Percentiles rank a stretch among this genome's conserved stretches.
These are phyloP conservation scores for Pythium plurisporium DNA, from an alignment of 352 stramenopile species.

Conservation along the genomic window DNA sequence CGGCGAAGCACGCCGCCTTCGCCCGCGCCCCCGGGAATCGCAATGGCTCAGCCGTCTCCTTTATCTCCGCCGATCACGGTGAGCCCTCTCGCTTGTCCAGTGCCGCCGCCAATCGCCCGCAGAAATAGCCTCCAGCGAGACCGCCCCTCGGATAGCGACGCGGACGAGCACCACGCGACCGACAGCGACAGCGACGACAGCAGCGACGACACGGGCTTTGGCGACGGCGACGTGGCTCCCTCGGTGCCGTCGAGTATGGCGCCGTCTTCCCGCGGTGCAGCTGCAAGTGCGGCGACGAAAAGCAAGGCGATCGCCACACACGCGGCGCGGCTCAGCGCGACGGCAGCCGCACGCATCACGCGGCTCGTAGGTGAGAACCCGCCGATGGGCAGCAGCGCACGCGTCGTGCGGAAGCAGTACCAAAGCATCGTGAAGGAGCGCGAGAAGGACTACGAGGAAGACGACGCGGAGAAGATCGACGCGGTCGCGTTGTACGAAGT, in stretches of 20 bases:
- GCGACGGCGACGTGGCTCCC: background rate
- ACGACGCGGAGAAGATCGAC: slow-evolving; percentile 32
- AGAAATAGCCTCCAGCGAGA: slow-evolving; percentile 1
- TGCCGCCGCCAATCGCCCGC: background rate
- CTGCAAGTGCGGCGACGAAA: background rate
- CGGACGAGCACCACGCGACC: slow-evolving; percentile 1
- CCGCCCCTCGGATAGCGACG: background rate
- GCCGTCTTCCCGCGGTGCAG: background rate
- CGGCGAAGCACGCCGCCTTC: background rate
- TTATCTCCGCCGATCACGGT: background rate
- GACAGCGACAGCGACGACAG: background rate
- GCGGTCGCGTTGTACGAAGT: slow-evolving; percentile 47
- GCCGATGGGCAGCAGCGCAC: slow-evolving; percentile 26
- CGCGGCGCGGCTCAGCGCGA: slow-evolving; percentile 10
- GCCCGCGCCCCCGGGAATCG: too few species aligned
- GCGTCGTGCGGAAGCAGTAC: slow-evolving; percentile 40
- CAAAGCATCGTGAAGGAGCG: slow-evolving; percentile 35
- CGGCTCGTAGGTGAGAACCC: slow-evolving; percentile 37
- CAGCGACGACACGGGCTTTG: background rate
- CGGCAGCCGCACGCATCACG: slow-evolving; percentile 18
- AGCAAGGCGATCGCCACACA: background rate
- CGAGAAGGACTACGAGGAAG: slow-evolving; percentile 17
- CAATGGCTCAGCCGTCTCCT: too few species aligned
- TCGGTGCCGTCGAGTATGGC: background rate
- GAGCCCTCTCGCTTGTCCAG: too few species aligned